Evolutionary conservation across 2,329 filamentous ascomycete species (phyloP).

Genomic region (Huntiella bhutanensis): DNA sequence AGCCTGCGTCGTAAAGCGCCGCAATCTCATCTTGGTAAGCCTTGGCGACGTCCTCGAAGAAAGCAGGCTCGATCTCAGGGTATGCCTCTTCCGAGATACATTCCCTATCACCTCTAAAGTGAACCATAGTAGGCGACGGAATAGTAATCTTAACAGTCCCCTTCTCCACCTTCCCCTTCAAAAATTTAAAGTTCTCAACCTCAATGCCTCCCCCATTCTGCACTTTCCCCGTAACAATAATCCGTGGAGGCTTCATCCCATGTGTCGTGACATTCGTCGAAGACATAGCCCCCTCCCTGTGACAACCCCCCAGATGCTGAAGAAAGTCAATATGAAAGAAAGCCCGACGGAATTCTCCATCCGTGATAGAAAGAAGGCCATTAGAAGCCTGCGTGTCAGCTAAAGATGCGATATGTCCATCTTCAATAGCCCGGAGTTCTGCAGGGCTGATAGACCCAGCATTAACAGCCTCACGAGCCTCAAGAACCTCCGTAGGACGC

Average conservation of each 20-base stretch:
- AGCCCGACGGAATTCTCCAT: conserved; percentile 45
- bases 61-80: conserved; percentile 28
- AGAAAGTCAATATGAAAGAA: conserved; percentile 32
- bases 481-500: conserved; percentile 8
- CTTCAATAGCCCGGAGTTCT: conserved; percentile 26
- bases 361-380: conserved; percentile 43
- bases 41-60: conserved; percentile 36
- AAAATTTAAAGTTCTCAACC: conserved; percentile 24
- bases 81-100: conserved; percentile 35
- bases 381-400: conserved; percentile 45
- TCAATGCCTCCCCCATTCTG: conserved; percentile 23
- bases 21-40: conserved; percentile 36
- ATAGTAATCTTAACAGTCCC: conserved; percentile 50
- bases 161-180: conserved; percentile 27
- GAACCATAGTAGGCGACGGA: conserved; percentile 50
- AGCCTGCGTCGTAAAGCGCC: conserved; percentile 34
- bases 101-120: conserved; percentile 30
- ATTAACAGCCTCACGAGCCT: conserved; percentile 9
- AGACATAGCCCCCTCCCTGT: conserved; percentile 20
- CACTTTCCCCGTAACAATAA: conserved; percentile 22
- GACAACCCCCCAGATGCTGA: conserved; percentile 25
- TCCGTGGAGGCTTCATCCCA: conserved; percentile 17
- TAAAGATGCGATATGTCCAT: conserved; percentile 45
- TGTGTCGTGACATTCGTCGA: conserved; percentile 22
- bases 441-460: conserved; percentile 13